A percentile compares a stretch with the other conserved stretches of the same genome.
Evolutionary conservation across 441 rosid genomes (phyloP).

Genomic region (Populus trichocarpa): DNA sequence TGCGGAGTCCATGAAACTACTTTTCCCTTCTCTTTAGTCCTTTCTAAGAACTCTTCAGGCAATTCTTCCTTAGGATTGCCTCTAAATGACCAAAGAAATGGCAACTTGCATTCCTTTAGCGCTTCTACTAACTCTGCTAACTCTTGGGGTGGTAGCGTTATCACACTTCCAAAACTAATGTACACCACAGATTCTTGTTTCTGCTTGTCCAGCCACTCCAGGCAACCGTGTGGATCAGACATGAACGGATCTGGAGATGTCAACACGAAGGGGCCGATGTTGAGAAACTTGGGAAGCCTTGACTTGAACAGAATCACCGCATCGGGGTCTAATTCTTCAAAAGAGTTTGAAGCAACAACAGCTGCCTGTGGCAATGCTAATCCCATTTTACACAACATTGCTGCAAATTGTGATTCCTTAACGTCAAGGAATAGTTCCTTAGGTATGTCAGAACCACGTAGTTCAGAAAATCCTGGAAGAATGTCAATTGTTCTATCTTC

Average conservation of each 20-base stretch:
- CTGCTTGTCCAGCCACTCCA: conserved; percentile 37
- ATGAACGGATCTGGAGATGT: conserved; percentile 6
- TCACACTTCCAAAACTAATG: conserved; percentile 39
- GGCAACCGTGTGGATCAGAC: conserved; percentile 34
- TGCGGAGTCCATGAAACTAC: conserved; percentile 57
- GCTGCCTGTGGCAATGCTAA: conserved; percentile 42
- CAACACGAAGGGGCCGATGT: conserved; percentile 38
- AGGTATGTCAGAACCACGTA: conserved; percentile 39
- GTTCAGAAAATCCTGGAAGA: conserved; percentile 53
- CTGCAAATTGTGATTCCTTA: conserved; percentile 33
- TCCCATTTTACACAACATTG: conserved; percentile 42
- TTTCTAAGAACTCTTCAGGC: conserved; percentile 32
- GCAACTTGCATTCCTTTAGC: conserved; percentile 25
- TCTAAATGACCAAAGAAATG: conserved; percentile 53
- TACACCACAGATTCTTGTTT: conserved; percentile 32
- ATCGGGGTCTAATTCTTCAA: conserved; percentile 43
- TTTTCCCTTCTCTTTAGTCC: conserved; percentile 28
- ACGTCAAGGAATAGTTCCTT: conserved; percentile 35
- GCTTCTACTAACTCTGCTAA: conserved; percentile 36
- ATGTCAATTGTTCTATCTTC: conserved; percentile 42
- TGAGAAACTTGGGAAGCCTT: conserved; percentile 34
- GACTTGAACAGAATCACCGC: conserved; percentile 29
- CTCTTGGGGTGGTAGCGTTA: conserved; percentile 38
- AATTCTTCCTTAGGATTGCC: conserved; percentile 25
- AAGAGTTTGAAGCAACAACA: conserved; percentile 48